Evolutionary conservation across 768 basidiomycete species (phyloP).

Genomic region (Candolleomyces efflorescens): DNA sequence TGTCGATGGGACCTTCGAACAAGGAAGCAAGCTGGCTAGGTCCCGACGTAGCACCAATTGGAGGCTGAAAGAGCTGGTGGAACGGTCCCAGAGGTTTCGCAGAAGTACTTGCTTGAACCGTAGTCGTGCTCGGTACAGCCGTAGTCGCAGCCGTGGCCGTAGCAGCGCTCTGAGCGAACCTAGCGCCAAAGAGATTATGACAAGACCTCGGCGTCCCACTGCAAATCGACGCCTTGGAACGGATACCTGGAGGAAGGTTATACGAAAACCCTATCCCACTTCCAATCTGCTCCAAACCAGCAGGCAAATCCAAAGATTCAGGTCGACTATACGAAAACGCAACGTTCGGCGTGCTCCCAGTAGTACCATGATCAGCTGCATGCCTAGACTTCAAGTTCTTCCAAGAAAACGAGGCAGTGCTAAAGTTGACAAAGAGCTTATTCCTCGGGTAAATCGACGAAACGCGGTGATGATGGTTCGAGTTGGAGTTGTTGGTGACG

Average conservation of each 20-base stretch:
- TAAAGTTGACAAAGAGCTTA: constrained; percentile 23
- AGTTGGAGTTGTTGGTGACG: not conserved
- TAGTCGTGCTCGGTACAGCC: no score
- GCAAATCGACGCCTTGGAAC: constrained; percentile 26
- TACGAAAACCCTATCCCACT: constrained; percentile 52
- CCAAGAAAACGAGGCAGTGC: constrained; percentile 29
- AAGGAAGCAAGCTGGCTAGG: no score
- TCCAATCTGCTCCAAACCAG: constrained; percentile 43
- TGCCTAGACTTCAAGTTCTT: constrained; percentile 39
- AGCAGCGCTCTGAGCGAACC: no score
- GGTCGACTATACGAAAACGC: no score
- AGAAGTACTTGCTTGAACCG: no score
- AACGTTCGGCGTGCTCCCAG: no score
- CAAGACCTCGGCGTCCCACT: constrained; percentile 18
- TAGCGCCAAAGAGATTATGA: constrained; percentile 9
- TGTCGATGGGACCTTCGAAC: no score
- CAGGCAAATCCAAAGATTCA: constrained; percentile 8
- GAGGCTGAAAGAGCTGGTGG: no score
- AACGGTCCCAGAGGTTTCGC: no score
- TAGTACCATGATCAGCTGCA: no score
- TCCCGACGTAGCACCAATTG: no score
- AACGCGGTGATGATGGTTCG: not conserved
- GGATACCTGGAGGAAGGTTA: constrained; percentile 20
- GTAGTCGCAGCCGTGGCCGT: no score
- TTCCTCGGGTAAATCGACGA: constrained; percentile 1